Evolutionary conservation across 345 rosid genomes (phyloP).

Genomic region (Triadica sebifera): DNA sequence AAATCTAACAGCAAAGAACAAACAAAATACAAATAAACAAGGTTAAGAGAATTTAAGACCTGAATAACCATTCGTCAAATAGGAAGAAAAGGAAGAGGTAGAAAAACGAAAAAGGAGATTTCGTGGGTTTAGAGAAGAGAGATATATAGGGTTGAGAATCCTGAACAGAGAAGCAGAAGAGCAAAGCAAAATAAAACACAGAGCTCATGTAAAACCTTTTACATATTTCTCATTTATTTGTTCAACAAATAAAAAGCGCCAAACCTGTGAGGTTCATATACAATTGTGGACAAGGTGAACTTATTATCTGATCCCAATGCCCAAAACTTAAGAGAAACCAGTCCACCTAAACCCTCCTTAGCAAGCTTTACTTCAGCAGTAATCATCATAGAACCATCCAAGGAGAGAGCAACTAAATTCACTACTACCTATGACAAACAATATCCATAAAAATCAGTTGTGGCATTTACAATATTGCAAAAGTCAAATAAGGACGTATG

Average conservation of each 20-base stretch:
- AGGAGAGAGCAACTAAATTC: constrained; percentile 71
- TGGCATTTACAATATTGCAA: background rate
- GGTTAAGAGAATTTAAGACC: background rate
- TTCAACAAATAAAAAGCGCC: background rate
- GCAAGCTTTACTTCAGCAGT: constrained; percentile 84
- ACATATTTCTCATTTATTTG: background rate
- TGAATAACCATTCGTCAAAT: background rate
- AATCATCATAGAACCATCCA: constrained; percentile 76
- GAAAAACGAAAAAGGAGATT: background rate
- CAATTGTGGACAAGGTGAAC: constrained; percentile 71
- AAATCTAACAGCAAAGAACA: background rate
- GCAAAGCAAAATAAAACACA: background rate
- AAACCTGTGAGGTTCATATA: constrained; percentile 95
- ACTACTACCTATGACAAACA: constrained; percentile 56
- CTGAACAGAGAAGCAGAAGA: background rate
- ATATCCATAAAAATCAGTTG: constrained; percentile 18
- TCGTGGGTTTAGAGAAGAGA: too few relatives aligned
- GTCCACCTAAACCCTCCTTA: constrained; percentile 85
- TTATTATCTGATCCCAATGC: constrained; percentile 44
- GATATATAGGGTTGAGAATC: background rate
- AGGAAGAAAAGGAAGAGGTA: background rate
- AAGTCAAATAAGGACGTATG: background rate
- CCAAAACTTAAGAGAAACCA: constrained; percentile 91
- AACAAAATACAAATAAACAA: background rate
- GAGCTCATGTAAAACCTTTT: background rate